Conservation (phyloP, 169 alveolate genomes). For the Plasmodium fragile region DNA sequence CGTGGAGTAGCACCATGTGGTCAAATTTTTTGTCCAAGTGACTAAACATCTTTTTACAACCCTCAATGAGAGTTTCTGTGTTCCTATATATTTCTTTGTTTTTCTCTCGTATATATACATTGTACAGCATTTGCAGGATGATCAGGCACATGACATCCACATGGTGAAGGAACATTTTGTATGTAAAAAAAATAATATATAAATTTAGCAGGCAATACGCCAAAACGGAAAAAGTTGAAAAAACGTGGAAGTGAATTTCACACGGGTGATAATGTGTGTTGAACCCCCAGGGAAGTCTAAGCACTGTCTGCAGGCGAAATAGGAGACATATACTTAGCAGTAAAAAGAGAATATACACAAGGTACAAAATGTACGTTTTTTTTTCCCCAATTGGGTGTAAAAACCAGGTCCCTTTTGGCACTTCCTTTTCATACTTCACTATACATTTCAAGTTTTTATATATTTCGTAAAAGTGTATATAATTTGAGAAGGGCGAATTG, state of each 20-base stretch:
- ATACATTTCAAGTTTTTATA: slow-evolving; percentile 57
- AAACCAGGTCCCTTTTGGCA: slow-evolving; percentile 17
- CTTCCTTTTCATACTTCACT: slow-evolving; percentile 53
- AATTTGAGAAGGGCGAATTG: slow-evolving; percentile 43
- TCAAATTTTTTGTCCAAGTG: slow-evolving; percentile 39
- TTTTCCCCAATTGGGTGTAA: not conserved
- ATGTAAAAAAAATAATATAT: slow-evolving; percentile 35
- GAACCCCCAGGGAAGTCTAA: slow-evolving; percentile 15
- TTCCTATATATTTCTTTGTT: slow-evolving; percentile 69
- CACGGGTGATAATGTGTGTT: slow-evolving; percentile 15
- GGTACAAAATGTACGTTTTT: slow-evolving; percentile 17
- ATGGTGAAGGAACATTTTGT: slow-evolving; percentile 32
- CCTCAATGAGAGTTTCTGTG: slow-evolving; percentile 69
- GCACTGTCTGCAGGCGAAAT: slow-evolving; percentile 60
- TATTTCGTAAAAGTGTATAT: slow-evolving; percentile 72
- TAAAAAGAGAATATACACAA: slow-evolving; percentile 43
- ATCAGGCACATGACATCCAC: slow-evolving; percentile 55
- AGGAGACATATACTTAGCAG: slow-evolving; percentile 31
- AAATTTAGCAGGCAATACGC: slow-evolving; percentile 36
- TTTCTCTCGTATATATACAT: slow-evolving; percentile 51
- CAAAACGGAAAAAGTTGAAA: slow-evolving; percentile 56
- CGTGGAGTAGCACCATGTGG: slow-evolving; percentile 26
- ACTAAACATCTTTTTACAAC: slow-evolving; percentile 25
- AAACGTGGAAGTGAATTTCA: slow-evolving; percentile 65
- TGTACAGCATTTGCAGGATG: slow-evolving; percentile 42